Conservation (phyloP, 495 filamentous ascomycete genomes). For the Durotheca rogersii region DNA sequence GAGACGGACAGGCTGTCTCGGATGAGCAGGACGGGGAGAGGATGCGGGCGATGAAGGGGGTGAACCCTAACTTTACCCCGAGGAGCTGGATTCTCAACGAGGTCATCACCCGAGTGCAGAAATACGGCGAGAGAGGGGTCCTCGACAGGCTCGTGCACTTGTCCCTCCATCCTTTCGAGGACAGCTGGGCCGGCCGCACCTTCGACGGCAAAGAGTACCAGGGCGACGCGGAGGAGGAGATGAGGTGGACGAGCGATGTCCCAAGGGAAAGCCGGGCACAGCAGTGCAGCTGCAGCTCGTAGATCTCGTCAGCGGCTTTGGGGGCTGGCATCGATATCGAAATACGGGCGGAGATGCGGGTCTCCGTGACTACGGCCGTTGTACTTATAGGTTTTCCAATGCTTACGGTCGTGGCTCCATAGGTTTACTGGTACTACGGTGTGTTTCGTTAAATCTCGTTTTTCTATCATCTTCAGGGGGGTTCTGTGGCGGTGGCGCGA, state of each 20-base stretch:
- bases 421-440: too few relatives aligned
- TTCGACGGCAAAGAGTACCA: constrained; percentile 42
- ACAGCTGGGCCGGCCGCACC: constrained; percentile 61
- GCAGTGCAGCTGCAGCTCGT: constrained; percentile 85
- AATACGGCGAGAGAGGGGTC: constrained; percentile 76
- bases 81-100: constrained; percentile 92
- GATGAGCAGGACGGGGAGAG: constrained; percentile 60
- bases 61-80: constrained; percentile 91
- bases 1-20: constrained; percentile 36
- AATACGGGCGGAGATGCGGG: too few relatives aligned
- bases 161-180: constrained; percentile 78
- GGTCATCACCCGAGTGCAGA: constrained; percentile 82
- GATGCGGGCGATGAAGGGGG: constrained; percentile 69
- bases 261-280: constrained; percentile 72
- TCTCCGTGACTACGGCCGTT: too few relatives aligned
- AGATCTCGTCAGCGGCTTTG: too few relatives aligned
- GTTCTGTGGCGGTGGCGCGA: too few relatives aligned
- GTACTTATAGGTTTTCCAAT: too few relatives aligned
- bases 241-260: constrained; percentile 85
- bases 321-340: background rate
- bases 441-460: too few relatives aligned
- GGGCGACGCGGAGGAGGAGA: constrained; percentile 70
- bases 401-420: too few relatives aligned
- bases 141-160: constrained; percentile 74
- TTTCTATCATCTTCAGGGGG: too few relatives aligned